Evolutionary conservation across 495 filamentous ascomycete genomes (phyloP).

Genomic region (Podospora sp.): DNA sequence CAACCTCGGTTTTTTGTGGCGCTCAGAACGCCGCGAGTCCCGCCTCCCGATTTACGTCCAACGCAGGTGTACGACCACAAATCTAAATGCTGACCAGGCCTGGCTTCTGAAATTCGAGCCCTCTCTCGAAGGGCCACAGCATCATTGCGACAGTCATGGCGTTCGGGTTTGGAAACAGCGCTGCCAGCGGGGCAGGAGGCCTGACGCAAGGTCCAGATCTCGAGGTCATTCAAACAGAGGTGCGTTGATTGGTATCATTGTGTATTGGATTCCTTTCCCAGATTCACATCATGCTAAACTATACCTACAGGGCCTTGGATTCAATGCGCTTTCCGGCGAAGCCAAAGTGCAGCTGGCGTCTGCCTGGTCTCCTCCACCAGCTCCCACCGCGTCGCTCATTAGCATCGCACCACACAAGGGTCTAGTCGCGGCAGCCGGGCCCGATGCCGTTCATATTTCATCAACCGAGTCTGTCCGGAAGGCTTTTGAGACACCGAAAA

Average conservation of each 20-base stretch:
- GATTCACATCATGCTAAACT: conserved; percentile 14
- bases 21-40: background rate
- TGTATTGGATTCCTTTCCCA: background rate
- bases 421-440: conserved; percentile 83
- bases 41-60: conserved; percentile 4
- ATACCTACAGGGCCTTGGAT: conserved; percentile 72
- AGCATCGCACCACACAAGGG: conserved; percentile 79
- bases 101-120: conserved; percentile 31
- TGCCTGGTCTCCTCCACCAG: conserved; percentile 79
- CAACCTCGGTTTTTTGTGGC: background rate
- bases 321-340: conserved; percentile 77
- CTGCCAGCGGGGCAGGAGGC: conserved; percentile 39
- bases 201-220: conserved; percentile 59
- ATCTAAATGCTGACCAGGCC: conserved; percentile 21
- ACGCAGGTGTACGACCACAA: background rate
- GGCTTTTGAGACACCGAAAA: conserved; percentile 63
- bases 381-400: conserved; percentile 80
- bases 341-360: conserved; percentile 79
- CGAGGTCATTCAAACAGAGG: conserved; percentile 59
- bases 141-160: conserved; percentile 59
- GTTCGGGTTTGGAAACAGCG: conserved; percentile 57
- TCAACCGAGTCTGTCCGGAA: conserved; percentile 77
- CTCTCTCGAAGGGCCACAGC: conserved; percentile 28
- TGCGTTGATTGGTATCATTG: background rate
- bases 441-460: conserved; percentile 74